A percentile compares a stretch with the other conserved stretches of the same genome.
Evolutionary conservation across 2,329 filamentous ascomycete genomes (phyloP).

Genomic region (Calonectria pteridis): DNA sequence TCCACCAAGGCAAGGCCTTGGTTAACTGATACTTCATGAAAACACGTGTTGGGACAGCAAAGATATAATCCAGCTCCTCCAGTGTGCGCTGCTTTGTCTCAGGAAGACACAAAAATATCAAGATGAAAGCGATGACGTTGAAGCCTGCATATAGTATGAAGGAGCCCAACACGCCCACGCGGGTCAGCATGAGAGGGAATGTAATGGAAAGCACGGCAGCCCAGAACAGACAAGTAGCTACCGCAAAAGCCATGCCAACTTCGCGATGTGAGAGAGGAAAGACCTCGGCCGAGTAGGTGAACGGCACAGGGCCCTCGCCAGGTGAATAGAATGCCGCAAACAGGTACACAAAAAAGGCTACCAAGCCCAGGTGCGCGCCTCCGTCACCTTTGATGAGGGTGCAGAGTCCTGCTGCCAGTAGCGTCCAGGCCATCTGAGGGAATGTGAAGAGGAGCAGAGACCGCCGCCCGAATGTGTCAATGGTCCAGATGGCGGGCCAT

Average conservation of each 20-base stretch:
- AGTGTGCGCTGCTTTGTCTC: constrained; percentile 70
- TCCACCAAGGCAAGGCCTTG: constrained; percentile 70
- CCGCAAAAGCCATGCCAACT: constrained; percentile 77
- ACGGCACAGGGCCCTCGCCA: constrained; percentile 75
- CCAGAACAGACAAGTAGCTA: constrained; percentile 74
- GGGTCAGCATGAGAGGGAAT: constrained; percentile 68
- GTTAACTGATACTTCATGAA: constrained; percentile 70
- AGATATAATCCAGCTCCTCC: constrained; percentile 70
- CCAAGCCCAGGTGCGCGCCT: constrained; percentile 56
- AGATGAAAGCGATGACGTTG: constrained; percentile 65
- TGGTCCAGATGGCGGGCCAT: constrained; percentile 69
- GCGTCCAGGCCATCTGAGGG: constrained; percentile 57
- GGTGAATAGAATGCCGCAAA: constrained; percentile 65
- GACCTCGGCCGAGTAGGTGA: constrained; percentile 77
- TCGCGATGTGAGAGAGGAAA: constrained; percentile 79
- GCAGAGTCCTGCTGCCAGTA: constrained; percentile 59
- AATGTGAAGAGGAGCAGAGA: constrained; percentile 60
- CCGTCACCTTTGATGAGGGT: constrained; percentile 60
- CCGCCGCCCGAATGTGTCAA: constrained; percentile 69
- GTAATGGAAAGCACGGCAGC: constrained; percentile 73
- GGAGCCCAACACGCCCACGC: constrained; percentile 59
- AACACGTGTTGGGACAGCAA: constrained; percentile 69
- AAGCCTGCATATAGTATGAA: constrained; percentile 68
- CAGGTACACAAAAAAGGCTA: constrained; percentile 69
- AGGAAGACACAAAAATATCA: constrained; percentile 69